These are phyloP conservation scores for Cercospora sesami DNA, from an alignment of 2,329 filamentous ascomycete species.

Conservation along the genomic window DNA sequence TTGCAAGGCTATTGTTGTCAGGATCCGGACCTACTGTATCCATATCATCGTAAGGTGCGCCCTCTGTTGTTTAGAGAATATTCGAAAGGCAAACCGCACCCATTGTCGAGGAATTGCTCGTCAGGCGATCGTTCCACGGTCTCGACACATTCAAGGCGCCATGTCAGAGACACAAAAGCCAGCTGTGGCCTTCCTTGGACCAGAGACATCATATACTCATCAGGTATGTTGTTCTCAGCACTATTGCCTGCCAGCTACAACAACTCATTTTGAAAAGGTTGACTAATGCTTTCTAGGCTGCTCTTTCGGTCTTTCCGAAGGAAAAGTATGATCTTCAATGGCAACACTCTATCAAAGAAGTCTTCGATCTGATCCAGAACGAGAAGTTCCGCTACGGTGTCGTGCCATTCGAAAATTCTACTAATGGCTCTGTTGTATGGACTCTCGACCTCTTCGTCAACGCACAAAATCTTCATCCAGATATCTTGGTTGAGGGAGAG, in stretches of 20 bases:
- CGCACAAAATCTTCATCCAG: conserved; percentile 60
- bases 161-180: conserved; percentile 20
- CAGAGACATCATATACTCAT: conserved; percentile 67
- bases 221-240: conserved; percentile 52
- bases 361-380: conserved; percentile 76
- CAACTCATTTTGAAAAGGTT: neutral
- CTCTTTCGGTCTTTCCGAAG: conserved; percentile 26
- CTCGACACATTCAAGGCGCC: neutral
- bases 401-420: conserved; percentile 93
- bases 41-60: neutral
- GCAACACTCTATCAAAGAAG: conserved; percentile 58
- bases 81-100: too few relatives aligned
- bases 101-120: neutral
- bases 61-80: neutral
- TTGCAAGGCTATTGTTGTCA: neutral
- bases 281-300: conserved; percentile 23
- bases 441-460: conserved; percentile 89
- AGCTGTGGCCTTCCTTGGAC: conserved; percentile 61
- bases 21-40: too few relatives aligned
- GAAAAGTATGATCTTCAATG: conserved; percentile 40
- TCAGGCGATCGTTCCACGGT: too few relatives aligned
- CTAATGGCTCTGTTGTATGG: conserved; percentile 87
- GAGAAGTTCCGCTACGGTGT: conserved; percentile 69
- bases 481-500: conserved; percentile 77
- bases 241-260: neutral